Evolutionary conservation across 1,139 yeast genomes (phyloP), one percentile per base, ranked within the genome.

Genomic region (Entelexis paramagnoliae): DNA sequence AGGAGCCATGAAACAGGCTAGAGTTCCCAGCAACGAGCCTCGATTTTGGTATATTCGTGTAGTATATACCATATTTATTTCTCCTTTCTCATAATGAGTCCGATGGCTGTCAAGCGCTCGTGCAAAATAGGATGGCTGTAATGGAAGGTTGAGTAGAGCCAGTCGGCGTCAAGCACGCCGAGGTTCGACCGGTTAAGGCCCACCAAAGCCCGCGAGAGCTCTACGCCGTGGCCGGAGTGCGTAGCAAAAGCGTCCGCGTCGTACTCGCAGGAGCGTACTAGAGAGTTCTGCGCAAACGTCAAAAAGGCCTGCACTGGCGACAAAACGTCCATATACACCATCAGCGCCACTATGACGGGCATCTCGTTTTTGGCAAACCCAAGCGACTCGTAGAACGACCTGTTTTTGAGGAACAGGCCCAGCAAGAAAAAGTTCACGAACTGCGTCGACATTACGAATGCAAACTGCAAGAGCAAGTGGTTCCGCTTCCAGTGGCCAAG

Each of bases 401-500:
- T 69, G 71, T 91, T 91, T 58, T 80, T 78, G 65, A 86, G 77
- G 63, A 91, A 87, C 2, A 81, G 83, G 7, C 93, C 77, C 68
- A 89, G 88, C 57, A 83, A 65, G 1, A 84, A 73, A 65, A 89
- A 85, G 47, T 80, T 74, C 43, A 77, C 62, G 60, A 83, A 77
- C 52, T 83, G 68, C 62, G 84, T 85, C 48, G 79, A 72, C 59
- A 81, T 74, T 4, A 75, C 61, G 63, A 91, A 68, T 75, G 81
- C 76, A 65, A 81, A 81, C 47, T 41, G 46, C 33, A 20, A n/a
- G 13, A 42, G 38, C 35, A 48, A 19, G 68, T 91, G 98, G 55
- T 83, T 81, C 66, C 83, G 75, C 61, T 83, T 83, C 98, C 98
- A 91, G 68, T 91, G 98, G 47, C 98, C 98, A 60, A 91, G 83